Evolutionary conservation across 495 filamentous ascomycete species (phyloP).

Genomic region (Penicillium bovifimosum): DNA sequence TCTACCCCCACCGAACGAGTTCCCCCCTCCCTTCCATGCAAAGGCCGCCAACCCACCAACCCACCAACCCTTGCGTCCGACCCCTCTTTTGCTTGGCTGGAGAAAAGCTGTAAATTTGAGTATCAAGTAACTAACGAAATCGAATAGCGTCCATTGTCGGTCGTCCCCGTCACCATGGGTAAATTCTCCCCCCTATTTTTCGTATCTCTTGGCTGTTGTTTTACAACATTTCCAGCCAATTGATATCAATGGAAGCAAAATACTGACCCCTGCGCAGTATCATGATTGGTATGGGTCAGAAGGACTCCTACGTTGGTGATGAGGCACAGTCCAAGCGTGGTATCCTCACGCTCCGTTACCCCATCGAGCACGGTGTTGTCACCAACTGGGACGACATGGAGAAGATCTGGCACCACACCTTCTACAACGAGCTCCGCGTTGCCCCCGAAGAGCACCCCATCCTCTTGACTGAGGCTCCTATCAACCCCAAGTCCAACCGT

Average conservation of each 20-base stretch:
- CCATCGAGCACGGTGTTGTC: slow-evolving; percentile 99
- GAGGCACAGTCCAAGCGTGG: slow-evolving; percentile 99
- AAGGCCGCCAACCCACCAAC: slow-evolving; percentile 15
- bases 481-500: slow-evolving; percentile 99
- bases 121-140: slow-evolving; percentile 2
- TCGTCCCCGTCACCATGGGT: slow-evolving; percentile 99
- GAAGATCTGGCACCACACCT: slow-evolving; percentile 99
- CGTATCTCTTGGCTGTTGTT: slow-evolving; percentile 13
- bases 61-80: slow-evolving; percentile 32
- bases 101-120: not conserved
- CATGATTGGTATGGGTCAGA: slow-evolving; percentile 99
- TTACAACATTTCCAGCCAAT: not conserved
- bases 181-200: slow-evolving; percentile 43
- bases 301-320: slow-evolving; percentile 99
- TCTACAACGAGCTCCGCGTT: slow-evolving; percentile 99
- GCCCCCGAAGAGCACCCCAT: slow-evolving; percentile 99
- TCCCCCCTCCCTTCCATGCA: slow-evolving; percentile 13
- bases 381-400: slow-evolving; percentile 99
- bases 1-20: slow-evolving; percentile 36
- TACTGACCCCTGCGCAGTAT: slow-evolving; percentile 60
- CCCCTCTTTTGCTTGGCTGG: not conserved
- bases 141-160: slow-evolving; percentile 92
- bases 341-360: slow-evolving; percentile 98
- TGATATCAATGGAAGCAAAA: not conserved
- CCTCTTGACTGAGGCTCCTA: slow-evolving; percentile 95